Evolutionary conservation across 2,329 filamentous ascomycete genomes (phyloP).

Genomic region (Neofusicoccum cordaticola): DNA sequence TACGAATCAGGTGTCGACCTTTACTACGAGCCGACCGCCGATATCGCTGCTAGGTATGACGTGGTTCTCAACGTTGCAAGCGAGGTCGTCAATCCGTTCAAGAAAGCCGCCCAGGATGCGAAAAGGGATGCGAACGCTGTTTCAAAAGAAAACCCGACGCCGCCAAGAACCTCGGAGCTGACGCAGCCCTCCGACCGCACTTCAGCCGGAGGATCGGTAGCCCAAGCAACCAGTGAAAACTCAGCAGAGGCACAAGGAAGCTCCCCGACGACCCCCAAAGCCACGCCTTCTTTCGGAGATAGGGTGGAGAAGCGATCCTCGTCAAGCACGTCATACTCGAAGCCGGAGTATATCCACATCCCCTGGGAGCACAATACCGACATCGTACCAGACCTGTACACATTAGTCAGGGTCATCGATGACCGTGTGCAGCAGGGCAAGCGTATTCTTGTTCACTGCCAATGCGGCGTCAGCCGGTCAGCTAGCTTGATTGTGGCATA

Average conservation of each 20-base stretch:
- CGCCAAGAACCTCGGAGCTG: constrained; percentile 6
- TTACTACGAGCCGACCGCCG: constrained; percentile 75
- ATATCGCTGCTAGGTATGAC: constrained; percentile 75
- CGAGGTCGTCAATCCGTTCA: constrained; percentile 76
- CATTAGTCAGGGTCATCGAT: constrained; percentile 73
- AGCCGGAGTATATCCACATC: constrained; percentile 81
- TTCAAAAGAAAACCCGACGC: constrained; percentile 14
- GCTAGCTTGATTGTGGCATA: constrained; percentile 85
- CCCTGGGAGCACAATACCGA: constrained; percentile 88
- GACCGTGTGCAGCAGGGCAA: constrained; percentile 69
- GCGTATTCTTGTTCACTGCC: constrained; percentile 78
- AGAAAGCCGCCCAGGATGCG: constrained; percentile 25
- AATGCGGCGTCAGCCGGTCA: constrained; percentile 81
- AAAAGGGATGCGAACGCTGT: constrained; percentile 3
- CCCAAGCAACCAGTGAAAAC: constrained; percentile 20
- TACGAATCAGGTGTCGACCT: constrained; percentile 75
- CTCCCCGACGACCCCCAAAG: constrained; percentile 52
- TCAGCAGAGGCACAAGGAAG: constrained; percentile 23
- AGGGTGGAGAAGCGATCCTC: constrained; percentile 19
- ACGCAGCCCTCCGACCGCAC: constrained; percentile 9
- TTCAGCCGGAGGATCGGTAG: constrained; percentile 19
- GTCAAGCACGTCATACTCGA: constrained; percentile 28
- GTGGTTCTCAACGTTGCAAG: constrained; percentile 82
- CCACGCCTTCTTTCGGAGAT: constrained; percentile 36
- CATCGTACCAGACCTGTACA: constrained; percentile 73